Evolutionary conservation across 352 stramenopile genomes (phyloP).

Genomic region (Phytopythium ostracodes): DNA sequence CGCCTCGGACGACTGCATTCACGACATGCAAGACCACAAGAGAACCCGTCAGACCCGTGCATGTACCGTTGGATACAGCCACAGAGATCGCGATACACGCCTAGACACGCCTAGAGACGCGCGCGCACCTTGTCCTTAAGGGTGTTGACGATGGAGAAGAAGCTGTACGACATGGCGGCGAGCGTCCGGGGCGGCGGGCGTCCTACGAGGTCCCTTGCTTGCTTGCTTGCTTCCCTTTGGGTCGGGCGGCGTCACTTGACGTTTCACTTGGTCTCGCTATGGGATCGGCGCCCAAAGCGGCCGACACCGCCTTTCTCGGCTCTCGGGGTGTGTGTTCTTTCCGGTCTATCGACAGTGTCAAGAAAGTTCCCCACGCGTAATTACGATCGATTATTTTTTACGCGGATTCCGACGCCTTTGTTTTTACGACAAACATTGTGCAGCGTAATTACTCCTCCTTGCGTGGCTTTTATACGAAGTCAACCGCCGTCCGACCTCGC

Average conservation of each 20-base stretch:
- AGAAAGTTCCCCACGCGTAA: too few relatives aligned
- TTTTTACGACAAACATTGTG: not conserved
- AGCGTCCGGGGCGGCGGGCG: too few relatives aligned
- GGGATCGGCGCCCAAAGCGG: too few relatives aligned
- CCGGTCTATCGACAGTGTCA: too few relatives aligned
- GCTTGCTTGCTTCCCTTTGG: too few relatives aligned
- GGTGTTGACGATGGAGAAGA: constrained; percentile 42
- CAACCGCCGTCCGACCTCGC: not conserved
- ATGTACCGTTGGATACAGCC: not conserved
- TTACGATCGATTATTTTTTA: not conserved
- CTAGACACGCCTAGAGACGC: not conserved
- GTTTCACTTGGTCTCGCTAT: not conserved
- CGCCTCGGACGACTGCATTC: constrained; percentile 53
- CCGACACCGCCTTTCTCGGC: too few relatives aligned
- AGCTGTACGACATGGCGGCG: constrained; percentile 43
- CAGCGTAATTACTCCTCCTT: not conserved
- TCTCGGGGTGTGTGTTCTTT: too few relatives aligned
- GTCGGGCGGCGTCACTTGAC: too few relatives aligned
- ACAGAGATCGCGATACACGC: not conserved
- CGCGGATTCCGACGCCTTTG: too few relatives aligned
- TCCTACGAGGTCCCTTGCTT: not conserved
- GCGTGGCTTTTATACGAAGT: too few relatives aligned
- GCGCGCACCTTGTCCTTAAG: constrained; percentile 33
- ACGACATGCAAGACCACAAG: constrained; percentile 18
- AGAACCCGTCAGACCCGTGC: not conserved